Evolutionary conservation across 306 rosid species (phyloP).

Genomic region (cucumber (Cucumis sativus)): DNA sequence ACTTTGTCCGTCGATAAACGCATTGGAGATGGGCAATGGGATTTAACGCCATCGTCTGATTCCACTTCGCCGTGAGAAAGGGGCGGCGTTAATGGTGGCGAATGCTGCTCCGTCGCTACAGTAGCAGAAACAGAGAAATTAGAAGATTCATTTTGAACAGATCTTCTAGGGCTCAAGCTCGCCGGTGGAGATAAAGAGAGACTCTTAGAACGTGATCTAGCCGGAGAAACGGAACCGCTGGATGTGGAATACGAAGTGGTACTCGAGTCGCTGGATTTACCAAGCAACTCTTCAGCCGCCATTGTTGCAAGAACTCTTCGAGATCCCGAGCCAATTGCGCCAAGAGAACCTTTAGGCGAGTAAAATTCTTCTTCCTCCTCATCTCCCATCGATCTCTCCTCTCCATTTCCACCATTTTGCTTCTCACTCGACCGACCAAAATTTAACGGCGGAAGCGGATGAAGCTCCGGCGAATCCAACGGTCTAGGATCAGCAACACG

Average conservation of each 20-base stretch:
- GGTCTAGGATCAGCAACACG: slow-evolving; percentile 16
- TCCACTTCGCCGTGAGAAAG: neutral
- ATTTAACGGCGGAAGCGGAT: slow-evolving; percentile 40
- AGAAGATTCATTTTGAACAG: neutral
- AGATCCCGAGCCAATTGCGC: slow-evolving; percentile 59
- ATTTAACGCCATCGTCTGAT: neutral
- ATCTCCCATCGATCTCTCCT: slow-evolving; percentile 14
- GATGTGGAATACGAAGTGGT: slow-evolving; percentile 37
- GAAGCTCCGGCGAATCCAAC: slow-evolving; percentile 43
- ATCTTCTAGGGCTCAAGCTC: slow-evolving; percentile 22
- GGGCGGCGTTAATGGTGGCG: neutral
- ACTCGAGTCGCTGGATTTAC: slow-evolving; percentile 33
- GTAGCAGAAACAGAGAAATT: slow-evolving; percentile 1
- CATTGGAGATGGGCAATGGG: slow-evolving; percentile 2
- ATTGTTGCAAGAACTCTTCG: slow-evolving; percentile 29
- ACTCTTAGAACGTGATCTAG: slow-evolving; percentile 41
- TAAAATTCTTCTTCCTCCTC: slow-evolving; percentile 76
- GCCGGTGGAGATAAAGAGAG: slow-evolving; percentile 29
- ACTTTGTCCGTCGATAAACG: slow-evolving; percentile 15
- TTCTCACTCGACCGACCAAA: slow-evolving; percentile 14
- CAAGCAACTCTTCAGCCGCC: slow-evolving; percentile 12
- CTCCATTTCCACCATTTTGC: slow-evolving; percentile 9
- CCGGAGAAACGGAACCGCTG: slow-evolving; percentile 50
- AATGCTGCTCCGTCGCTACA: neutral
- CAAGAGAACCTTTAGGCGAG: slow-evolving; percentile 73